These are phyloP conservation scores for Xylaria venustula DNA, from an alignment of 495 filamentous ascomycete genomes.

Conservation along the genomic window DNA sequence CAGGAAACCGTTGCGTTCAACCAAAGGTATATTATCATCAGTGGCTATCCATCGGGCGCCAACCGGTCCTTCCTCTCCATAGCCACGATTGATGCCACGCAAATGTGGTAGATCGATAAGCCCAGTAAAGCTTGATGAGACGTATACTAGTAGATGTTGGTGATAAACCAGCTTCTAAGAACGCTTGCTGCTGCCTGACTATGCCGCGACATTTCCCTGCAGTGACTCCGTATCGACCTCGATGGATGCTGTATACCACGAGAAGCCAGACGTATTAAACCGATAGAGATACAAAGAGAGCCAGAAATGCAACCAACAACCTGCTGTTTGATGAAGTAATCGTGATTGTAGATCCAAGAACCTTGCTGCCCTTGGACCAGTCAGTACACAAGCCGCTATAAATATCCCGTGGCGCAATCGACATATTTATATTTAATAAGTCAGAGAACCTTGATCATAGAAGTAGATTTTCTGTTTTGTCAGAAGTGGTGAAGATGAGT, in stretches of 20 bases:
- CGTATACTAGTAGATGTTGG: neutral
- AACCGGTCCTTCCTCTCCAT: neutral
- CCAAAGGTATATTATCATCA: neutral
- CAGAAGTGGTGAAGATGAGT: no score
- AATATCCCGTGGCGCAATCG: neutral
- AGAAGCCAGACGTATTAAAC: conserved; percentile 2
- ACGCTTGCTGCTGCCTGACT: conserved; percentile 3
- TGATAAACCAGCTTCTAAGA: neutral
- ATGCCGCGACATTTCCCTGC: neutral
- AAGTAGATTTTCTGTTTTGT: no score
- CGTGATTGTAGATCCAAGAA: conserved; percentile 4
- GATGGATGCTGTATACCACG: conserved; percentile 1
- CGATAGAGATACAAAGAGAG: conserved; percentile 4
- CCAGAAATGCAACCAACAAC: neutral
- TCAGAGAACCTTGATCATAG: no score
- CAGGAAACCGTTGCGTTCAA: neutral
- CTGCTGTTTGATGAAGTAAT: neutral
- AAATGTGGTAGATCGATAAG: neutral
- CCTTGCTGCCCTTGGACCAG: neutral
- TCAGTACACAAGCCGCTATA: conserved; percentile 5
- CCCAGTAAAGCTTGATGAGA: conserved; percentile 5
- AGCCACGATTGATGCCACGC: neutral
- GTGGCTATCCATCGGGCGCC: neutral
- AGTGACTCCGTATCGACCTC: neutral
- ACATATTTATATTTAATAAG: no score